Evolutionary conservation across 192 early-diverging fungal genomes (phyloP).

Genomic region (Coemansia sp.): DNA sequence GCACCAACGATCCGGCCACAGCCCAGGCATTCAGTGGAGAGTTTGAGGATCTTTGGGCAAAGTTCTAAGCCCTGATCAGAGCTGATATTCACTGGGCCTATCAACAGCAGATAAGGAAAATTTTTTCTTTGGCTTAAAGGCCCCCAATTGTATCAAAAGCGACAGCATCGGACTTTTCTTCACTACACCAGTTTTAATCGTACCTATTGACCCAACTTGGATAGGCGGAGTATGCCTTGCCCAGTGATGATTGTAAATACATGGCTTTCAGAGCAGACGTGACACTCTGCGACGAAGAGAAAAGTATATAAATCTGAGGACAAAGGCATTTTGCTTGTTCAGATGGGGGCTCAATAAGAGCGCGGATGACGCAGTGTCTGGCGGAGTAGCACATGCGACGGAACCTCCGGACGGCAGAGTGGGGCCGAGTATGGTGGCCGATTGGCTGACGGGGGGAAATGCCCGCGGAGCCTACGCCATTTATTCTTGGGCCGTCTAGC

Average conservation of each 20-base stretch:
- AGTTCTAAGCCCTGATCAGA: conserved; percentile 41
- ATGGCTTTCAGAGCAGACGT: conserved; percentile 47
- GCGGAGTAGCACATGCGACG: not conserved
- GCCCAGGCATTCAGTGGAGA: conserved; percentile 59
- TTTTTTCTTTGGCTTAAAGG: conserved; percentile 8
- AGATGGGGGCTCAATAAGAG: not conserved
- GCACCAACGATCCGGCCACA: conserved; percentile 61
- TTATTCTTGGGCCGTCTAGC: not conserved
- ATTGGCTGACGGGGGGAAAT: not conserved
- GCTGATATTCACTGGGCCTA: not conserved
- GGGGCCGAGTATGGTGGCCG: not conserved
- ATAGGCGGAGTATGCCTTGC: conserved; percentile 6
- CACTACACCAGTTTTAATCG: conserved; percentile 15
- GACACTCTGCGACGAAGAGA: conserved; percentile 39
- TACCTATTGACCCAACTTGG: conserved; percentile 3
- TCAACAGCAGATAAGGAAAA: conserved; percentile 6
- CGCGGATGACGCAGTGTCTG: not conserved
- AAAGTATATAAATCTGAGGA: conserved; percentile 30
- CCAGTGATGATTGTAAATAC: conserved; percentile 36
- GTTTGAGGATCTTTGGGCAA: conserved; percentile 63
- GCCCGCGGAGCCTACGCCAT: not conserved
- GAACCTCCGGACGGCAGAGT: not conserved
- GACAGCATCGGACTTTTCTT: not conserved
- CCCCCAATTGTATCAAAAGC: not conserved
- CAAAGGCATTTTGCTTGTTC: not conserved